Conservation (phyloP, 2,329 filamentous ascomycete species). For the Aspergillus aculeatinus region DNA sequence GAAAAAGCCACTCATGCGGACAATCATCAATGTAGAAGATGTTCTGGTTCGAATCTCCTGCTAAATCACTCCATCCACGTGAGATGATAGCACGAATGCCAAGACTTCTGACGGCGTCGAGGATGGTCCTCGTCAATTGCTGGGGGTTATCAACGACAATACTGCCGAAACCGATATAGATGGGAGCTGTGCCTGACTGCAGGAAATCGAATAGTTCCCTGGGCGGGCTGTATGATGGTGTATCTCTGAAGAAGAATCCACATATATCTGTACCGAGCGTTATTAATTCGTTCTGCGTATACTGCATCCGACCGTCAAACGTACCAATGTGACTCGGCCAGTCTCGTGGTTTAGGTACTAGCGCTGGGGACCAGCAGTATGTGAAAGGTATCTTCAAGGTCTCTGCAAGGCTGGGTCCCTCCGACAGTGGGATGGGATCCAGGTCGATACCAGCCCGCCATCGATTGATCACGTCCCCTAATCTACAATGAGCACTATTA, state of each 20-base stretch:
- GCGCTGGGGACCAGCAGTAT: conserved; percentile 47
- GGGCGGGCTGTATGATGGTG: conserved; percentile 41
- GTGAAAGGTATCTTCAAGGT: conserved; percentile 44
- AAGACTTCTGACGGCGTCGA: conserved; percentile 48
- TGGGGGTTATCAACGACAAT: conserved; percentile 56
- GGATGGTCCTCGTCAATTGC: conserved; percentile 45
- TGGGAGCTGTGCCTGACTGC: conserved; percentile 46
- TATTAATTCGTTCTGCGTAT: background rate
- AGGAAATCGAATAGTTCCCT: conserved; percentile 47
- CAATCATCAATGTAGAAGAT: conserved; percentile 56
- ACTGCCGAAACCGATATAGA: conserved; percentile 59
- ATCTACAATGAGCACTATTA: conserved; percentile 16
- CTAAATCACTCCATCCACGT: conserved; percentile 54
- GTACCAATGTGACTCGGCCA: conserved; percentile 40
- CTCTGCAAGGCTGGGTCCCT: conserved; percentile 39
- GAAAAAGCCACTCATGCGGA: conserved; percentile 61
- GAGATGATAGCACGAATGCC: conserved; percentile 56
- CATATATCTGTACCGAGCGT: conserved; percentile 34
- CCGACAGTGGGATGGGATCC: conserved; percentile 37
- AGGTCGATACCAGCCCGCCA: conserved; percentile 45
- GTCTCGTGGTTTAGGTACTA: conserved; percentile 44
- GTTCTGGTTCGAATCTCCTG: conserved; percentile 33
- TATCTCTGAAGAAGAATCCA: conserved; percentile 48
- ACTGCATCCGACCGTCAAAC: background rate
- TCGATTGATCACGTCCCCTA: conserved; percentile 49